These are phyloP conservation scores for Fusarium sp. DNA, from an alignment of 2,329 filamentous ascomycete species.

Conservation along the genomic window DNA sequence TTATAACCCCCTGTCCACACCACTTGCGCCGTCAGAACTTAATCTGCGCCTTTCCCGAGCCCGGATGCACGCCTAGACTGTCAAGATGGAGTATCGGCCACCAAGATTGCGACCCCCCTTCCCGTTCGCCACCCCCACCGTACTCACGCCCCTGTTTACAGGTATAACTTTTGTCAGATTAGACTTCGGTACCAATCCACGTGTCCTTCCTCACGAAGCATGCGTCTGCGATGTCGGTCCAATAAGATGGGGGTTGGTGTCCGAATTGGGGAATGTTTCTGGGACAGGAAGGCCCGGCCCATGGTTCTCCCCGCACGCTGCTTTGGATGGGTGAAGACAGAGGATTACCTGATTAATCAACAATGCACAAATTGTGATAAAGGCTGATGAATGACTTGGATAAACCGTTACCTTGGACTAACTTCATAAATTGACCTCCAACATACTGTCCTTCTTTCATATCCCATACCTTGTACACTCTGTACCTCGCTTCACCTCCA, in stretches of 20 bases:
- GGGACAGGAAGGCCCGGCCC: not conserved
- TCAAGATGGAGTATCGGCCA: not conserved
- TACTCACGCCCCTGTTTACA: not conserved
- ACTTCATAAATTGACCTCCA: not conserved
- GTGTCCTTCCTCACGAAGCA: not conserved
- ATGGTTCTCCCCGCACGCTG: not conserved
- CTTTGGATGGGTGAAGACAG: not conserved
- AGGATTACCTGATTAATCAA: no score
- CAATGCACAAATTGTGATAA: no score
- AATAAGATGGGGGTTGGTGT: not conserved
- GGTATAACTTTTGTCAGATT: accelerated
- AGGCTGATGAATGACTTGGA: no score
- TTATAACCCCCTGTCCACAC: not conserved
- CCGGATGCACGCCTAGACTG: not conserved
- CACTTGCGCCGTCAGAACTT: not conserved
- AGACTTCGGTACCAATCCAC: not conserved
- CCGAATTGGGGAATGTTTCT: not conserved
- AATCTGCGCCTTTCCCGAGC: not conserved
- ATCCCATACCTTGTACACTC: accelerated
- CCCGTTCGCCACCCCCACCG: no score
- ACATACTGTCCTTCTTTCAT: not conserved
- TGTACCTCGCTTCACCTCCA: accelerated
- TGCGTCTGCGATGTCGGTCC: not conserved
- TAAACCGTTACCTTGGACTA: no score
- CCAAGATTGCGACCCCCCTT: not conserved